phyloP scores from a whole-genome alignment of 108 stramenopile genomes.

The Skeletonema marinoi region DNA sequence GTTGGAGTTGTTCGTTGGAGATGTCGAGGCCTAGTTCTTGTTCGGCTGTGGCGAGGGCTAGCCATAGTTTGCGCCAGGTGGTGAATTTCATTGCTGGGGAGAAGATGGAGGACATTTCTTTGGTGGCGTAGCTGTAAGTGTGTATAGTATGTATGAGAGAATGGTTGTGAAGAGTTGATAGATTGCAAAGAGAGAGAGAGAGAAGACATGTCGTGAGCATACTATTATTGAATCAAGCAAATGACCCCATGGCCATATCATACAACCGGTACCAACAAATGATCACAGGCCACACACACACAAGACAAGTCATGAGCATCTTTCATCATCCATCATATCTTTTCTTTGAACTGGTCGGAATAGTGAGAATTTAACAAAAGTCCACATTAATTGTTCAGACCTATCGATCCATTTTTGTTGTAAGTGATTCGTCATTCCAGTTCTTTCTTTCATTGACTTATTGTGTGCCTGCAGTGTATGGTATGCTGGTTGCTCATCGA shows the following conservation, averaged over 20 bases:
- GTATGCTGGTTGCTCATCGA: too few relatives aligned
- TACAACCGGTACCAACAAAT: not conserved
- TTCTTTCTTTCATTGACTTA: not conserved
- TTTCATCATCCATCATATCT: not conserved
- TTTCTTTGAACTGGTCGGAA: constrained; percentile 10
- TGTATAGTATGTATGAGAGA: not conserved
- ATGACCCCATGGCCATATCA: not conserved
- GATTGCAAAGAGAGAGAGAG: too few relatives aligned
- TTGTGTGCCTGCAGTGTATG: not conserved
- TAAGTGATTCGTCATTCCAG: not conserved
- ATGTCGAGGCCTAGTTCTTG: constrained; percentile 96
- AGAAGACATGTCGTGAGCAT: too few relatives aligned
- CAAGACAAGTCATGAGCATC: not conserved
- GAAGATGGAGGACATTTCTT: constrained; percentile 98
- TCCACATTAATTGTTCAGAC: not conserved
- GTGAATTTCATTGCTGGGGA: constrained; percentile 98
- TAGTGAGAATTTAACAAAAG: constrained; percentile 1
- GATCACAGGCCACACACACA: not conserved
- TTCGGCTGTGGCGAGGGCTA: constrained; percentile 96
- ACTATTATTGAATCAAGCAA: too few relatives aligned
- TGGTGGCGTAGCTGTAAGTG: constrained; percentile 86
- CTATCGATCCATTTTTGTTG: constrained; percentile 2
- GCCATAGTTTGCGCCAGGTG: constrained; percentile 98
- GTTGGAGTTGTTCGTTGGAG: constrained; percentile 89
- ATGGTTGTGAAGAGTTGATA: too few relatives aligned